These are phyloP conservation scores for Myxozyma neotropica DNA, from an alignment of 805 yeast genomes.

Conservation along the genomic window DNA sequence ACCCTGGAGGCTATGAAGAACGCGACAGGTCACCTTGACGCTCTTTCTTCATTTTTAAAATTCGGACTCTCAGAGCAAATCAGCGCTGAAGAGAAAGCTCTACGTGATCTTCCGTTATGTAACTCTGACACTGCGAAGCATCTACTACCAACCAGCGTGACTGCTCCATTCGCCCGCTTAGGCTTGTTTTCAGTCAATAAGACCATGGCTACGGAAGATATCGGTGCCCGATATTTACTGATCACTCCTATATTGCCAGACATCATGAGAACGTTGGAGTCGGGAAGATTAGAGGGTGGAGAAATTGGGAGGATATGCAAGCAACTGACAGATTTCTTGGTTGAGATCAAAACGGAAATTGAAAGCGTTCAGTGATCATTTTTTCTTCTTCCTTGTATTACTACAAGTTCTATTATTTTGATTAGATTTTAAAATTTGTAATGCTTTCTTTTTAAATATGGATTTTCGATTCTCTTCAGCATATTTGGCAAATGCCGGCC, in stretches of 20 bases:
- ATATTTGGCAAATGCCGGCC: no score
- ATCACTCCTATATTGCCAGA: conserved; percentile 55
- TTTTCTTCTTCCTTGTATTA: not conserved
- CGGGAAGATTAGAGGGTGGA: conserved; percentile 68
- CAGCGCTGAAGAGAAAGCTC: conserved; percentile 29
- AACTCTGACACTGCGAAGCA: conserved; percentile 58
- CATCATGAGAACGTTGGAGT: conserved; percentile 54
- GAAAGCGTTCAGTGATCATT: not conserved
- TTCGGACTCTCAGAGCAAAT: conserved; percentile 44
- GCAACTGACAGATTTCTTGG: conserved; percentile 22
- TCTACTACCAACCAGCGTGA: conserved; percentile 52
- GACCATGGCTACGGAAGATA: conserved; percentile 63
- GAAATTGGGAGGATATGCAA: conserved; percentile 55
- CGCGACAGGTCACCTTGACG: conserved; percentile 43
- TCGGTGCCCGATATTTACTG: conserved; percentile 55
- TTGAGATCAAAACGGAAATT: not conserved
- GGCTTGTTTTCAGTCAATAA: conserved; percentile 53
- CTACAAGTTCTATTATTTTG: not conserved
- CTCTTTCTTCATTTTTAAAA: conserved; percentile 49
- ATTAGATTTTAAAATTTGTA: not conserved
- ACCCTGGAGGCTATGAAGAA: conserved; percentile 38
- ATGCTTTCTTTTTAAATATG: not conserved
- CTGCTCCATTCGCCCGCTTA: conserved; percentile 67
- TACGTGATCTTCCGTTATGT: conserved; percentile 34
- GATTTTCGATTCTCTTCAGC: no score